These are phyloP conservation scores for Carex littledalei DNA, from an alignment of 176 grass and related monocot genomes.

Conservation along the genomic window DNA sequence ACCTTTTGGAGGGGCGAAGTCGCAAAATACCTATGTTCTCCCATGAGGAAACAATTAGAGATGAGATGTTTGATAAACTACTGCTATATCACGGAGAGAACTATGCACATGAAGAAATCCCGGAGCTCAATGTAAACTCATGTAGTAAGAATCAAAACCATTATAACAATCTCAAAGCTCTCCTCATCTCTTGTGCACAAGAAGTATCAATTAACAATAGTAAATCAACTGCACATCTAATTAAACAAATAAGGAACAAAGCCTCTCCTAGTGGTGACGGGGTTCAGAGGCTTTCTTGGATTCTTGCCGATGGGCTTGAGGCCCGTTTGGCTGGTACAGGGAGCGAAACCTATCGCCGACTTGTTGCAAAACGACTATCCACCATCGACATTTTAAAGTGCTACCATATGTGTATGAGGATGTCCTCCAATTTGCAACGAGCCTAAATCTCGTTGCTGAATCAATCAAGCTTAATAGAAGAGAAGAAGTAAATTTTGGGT, in stretches of 20 bases:
- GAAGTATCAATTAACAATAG: slow-evolving; percentile 25
- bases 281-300: slow-evolving; percentile 37
- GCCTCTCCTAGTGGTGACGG: slow-evolving; percentile 38
- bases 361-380: slow-evolving; percentile 20
- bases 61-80: slow-evolving; percentile 47
- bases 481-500: too few species aligned
- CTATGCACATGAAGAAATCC: neutral
- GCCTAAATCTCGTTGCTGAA: too few species aligned
- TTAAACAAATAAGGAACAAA: slow-evolving; percentile 44
- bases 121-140: neutral
- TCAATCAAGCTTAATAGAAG: too few species aligned
- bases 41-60: slow-evolving; percentile 23
- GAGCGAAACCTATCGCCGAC: slow-evolving; percentile 20
- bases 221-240: neutral
- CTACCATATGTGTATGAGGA: slow-evolving; percentile 24
- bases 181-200: slow-evolving; percentile 44
- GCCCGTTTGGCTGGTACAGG: slow-evolving; percentile 49
- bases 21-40: slow-evolving; percentile 34
- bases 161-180: slow-evolving; percentile 26
- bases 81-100: slow-evolving; percentile 23
- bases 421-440: slow-evolving; percentile 20
- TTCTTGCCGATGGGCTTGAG: slow-evolving; percentile 49
- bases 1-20: slow-evolving; percentile 28
- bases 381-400: slow-evolving; percentile 33
- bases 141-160: slow-evolving; percentile 22